Base-by-base conservation (phyloP, 1,284 basidiomycete genomes). In the Coniophora puteana region DNA sequence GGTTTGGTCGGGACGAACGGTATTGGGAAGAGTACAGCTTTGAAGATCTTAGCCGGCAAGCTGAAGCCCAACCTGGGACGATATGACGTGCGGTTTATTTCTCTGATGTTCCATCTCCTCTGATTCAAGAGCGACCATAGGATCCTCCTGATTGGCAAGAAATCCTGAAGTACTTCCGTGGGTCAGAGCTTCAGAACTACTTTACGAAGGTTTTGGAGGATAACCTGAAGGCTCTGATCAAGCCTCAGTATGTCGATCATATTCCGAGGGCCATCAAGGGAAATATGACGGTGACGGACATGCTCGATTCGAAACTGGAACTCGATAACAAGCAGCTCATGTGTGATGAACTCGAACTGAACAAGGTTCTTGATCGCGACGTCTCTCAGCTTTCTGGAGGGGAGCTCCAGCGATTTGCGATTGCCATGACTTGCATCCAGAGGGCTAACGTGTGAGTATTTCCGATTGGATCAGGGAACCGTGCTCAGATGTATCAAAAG, bases 121-220 rank as follows among this genome's bases (percentile, higher is more conserved):
- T 30, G 39, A n/a, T 28, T 26, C 7, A 28, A 38, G n/a, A 34
- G 23, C 7, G 17, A 16, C 31, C 25, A 16, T 50, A 91, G 86
- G 89, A 95, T 59, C 93, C 93, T 18, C 93, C 93, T 26, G 94
- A 97, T 60, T 98, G 93, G 93, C 84, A 92, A 64, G 94, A 97
- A 59, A 96, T 98, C 52, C 70, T 98, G 41, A 94, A 94, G 66
- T 89, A 98, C 62, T 97, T 96, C 78, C 84, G 94, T 53, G 94
- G 94, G 29, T 96, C 93, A 4, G 93, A 97, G 65, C 76, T 97
- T 23, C 94, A 97, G 62, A 98, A 97, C 63, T 97, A 97, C 71
- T 97, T 97, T 66, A 97, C 93, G 38, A 96, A 96, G 66, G 89
- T 97, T n/a, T 76, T 98, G 18, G 94, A 97, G 66, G 94, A 98